phyloP scores from a whole-genome alignment of 2,329 filamentous ascomycete genomes.

The Tolypocladium nubicola region DNA sequence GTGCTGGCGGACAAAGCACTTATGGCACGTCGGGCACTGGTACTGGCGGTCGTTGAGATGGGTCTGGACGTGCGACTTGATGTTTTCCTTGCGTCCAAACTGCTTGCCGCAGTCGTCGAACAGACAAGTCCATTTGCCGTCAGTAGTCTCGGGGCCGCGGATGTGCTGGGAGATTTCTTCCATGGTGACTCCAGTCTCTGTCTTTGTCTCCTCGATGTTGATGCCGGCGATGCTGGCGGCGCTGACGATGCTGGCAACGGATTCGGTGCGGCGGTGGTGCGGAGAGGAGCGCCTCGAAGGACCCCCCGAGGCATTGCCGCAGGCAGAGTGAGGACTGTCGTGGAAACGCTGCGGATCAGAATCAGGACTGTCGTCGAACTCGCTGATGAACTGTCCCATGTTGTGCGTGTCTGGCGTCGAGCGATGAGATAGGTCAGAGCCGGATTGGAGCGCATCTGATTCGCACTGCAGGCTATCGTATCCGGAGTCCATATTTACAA shows the following conservation, averaged over 20 bases:
- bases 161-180: conserved; percentile 77
- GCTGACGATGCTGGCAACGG: conserved; percentile 45
- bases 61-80: conserved; percentile 96
- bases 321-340: conserved; percentile 5
- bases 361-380: conserved; percentile 34
- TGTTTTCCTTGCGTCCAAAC: conserved; percentile 97
- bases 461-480: conserved; percentile 24
- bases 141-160: conserved; percentile 57
- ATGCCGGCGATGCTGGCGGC: conserved; percentile 50
- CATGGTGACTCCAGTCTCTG: conserved; percentile 73
- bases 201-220: conserved; percentile 55
- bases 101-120: conserved; percentile 73
- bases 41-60: conserved; percentile 95
- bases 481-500: conserved; percentile 25
- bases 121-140: conserved; percentile 71
- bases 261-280: conserved; percentile 46
- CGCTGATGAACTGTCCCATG: conserved; percentile 28
- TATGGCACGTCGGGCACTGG: conserved; percentile 83
- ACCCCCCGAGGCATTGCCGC: conserved; percentile 8
- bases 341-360: conserved; percentile 24
- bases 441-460: conserved; percentile 19
- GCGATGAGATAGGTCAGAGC: conserved; percentile 38
- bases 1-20: conserved; percentile 94
- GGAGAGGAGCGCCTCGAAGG: conserved; percentile 15
- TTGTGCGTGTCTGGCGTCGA: conserved; percentile 42